These are phyloP conservation scores for Epichloe glyceriae DNA, from an alignment of 2,329 filamentous ascomycete species.

Conservation along the genomic window DNA sequence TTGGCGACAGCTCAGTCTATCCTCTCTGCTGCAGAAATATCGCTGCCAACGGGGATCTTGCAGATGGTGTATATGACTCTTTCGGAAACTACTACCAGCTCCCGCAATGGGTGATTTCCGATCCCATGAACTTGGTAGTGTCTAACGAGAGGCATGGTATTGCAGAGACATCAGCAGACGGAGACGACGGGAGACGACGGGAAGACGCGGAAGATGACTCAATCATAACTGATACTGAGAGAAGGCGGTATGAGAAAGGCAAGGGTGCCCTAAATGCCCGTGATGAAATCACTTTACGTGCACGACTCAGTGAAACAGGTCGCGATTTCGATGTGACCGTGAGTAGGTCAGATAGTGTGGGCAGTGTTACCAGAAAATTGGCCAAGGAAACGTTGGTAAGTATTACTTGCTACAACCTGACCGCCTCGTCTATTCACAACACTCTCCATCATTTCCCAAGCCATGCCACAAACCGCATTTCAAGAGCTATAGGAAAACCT, in stretches of 20 bases:
- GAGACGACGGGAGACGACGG: slow-evolving; percentile 20
- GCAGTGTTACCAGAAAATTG: slow-evolving; percentile 50
- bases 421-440: neutral
- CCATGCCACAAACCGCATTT: too few species aligned
- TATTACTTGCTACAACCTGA: slow-evolving; percentile 1
- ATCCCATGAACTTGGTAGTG: slow-evolving; percentile 43
- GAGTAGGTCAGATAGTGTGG: slow-evolving; percentile 49
- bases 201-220: slow-evolving; percentile 8
- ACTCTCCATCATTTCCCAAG: neutral
- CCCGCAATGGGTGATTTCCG: slow-evolving; percentile 54
- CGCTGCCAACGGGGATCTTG: slow-evolving; percentile 57
- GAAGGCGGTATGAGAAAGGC: slow-evolving; percentile 44
- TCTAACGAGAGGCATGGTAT: slow-evolving; percentile 25
- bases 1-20: slow-evolving; percentile 66
- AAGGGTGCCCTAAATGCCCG: slow-evolving; percentile 40
- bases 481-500: neutral
- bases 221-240: slow-evolving; percentile 20
- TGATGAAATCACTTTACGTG: slow-evolving; percentile 44
- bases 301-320: slow-evolving; percentile 52
- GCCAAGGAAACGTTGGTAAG: slow-evolving; percentile 10
- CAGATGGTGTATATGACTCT: slow-evolving; percentile 59
- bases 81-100: slow-evolving; percentile 58
- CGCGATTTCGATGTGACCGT: slow-evolving; percentile 49
- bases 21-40: slow-evolving; percentile 64
- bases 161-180: slow-evolving; percentile 12